Evolutionary conservation across 2,329 filamentous ascomycete species (phyloP).

Genomic region (Alternaria ventricosa): DNA sequence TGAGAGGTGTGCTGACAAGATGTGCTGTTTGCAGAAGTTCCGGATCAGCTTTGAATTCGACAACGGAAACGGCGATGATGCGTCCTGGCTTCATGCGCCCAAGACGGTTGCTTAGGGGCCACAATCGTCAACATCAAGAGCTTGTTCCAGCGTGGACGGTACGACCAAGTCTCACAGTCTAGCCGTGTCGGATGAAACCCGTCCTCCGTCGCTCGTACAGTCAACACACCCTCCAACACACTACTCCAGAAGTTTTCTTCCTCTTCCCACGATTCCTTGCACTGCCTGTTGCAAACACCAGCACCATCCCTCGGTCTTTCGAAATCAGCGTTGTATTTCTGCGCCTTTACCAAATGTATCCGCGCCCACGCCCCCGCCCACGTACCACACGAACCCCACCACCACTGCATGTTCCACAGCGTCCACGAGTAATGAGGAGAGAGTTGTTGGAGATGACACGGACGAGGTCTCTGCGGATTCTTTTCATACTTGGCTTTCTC

Average conservation of each 20-base stretch:
- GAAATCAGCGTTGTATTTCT: not conserved
- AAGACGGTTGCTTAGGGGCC: constrained; percentile 6
- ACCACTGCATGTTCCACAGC: not conserved
- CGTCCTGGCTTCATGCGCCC: not conserved
- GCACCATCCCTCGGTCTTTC: not conserved
- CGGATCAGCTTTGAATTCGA: constrained; percentile 10
- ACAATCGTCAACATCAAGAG: not conserved
- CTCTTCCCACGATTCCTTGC: not conserved
- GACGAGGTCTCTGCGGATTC: not conserved
- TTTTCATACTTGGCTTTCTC: constrained; percentile 20
- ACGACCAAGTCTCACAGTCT: not conserved
- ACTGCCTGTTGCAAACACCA: not conserved
- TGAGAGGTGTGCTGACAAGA: constrained; percentile 7
- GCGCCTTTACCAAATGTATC: not conserved
- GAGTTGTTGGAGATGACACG: not conserved
- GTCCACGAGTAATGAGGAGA: not conserved
- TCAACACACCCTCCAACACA: not conserved
- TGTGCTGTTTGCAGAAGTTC: constrained; percentile 2
- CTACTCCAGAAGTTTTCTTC: constrained; percentile 2
- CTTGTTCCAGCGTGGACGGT: not conserved
- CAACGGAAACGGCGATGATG: not conserved
- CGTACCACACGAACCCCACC: not conserved
- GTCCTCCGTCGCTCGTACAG: not conserved
- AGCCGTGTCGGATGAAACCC: not conserved
- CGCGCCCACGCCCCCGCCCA: not conserved